Evolutionary conservation across 257 asterid species (phyloP).

Genomic region (Ocimum tenuiflorum): DNA sequence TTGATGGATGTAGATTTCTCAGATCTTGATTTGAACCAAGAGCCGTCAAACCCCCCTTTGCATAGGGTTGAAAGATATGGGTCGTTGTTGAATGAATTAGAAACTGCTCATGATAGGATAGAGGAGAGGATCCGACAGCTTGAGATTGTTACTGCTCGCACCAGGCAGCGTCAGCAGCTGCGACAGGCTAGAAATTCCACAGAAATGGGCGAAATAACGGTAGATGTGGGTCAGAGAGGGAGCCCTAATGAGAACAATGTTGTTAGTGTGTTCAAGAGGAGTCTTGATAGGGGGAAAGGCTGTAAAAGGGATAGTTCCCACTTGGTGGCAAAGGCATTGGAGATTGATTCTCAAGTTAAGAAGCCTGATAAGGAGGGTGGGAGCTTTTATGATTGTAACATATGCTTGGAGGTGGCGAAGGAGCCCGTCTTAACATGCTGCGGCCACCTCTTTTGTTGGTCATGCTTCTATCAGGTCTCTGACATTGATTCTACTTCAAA

Average conservation of each 20-base stretch:
- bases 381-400: conserved; percentile 61
- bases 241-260: conserved; percentile 21
- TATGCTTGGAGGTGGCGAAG: conserved; percentile 62
- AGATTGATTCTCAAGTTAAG: conserved; percentile 41
- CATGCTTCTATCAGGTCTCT: conserved; percentile 58
- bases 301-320: conserved; percentile 65
- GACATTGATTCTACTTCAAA: conserved; percentile 46
- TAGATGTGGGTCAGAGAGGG: conserved; percentile 25
- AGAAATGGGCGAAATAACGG: conserved; percentile 27
- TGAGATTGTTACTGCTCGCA: conserved; percentile 66
- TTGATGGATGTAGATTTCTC: conserved; percentile 45
- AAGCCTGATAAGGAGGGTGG: conserved; percentile 46
- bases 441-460: conserved; percentile 76
- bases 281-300: conserved; percentile 38
- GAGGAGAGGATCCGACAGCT: conserved; percentile 77
- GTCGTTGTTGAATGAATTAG: conserved; percentile 49
- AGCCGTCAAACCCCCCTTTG: conserved; percentile 39
- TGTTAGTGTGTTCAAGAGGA: conserved; percentile 24
- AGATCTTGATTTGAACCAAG: conserved; percentile 83
- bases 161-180: conserved; percentile 67
- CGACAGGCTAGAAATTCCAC: conserved; percentile 34
- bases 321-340: conserved; percentile 77
- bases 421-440: conserved; percentile 68
- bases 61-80: conserved; percentile 40
- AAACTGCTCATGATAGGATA: conserved; percentile 52